Evolutionary conservation across 495 filamentous ascomycete genomes (phyloP).

Genomic region (Rostrohypoxylon terebratum): DNA sequence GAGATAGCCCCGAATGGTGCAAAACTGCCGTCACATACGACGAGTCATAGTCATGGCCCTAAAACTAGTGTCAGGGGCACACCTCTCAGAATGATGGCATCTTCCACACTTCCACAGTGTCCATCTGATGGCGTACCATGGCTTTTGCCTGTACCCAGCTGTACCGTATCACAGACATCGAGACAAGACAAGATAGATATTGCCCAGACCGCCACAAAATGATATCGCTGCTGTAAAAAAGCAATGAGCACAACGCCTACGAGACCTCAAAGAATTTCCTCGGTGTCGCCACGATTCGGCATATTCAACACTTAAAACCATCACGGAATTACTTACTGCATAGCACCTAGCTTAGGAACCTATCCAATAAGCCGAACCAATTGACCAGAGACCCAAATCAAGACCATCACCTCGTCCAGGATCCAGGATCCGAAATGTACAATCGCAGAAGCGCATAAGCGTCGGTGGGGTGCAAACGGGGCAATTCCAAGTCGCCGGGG

Average conservation of each 20-base stretch:
- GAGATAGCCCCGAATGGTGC: constrained; percentile 37
- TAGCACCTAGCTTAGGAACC: not conserved
- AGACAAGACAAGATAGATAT: constrained; percentile 22
- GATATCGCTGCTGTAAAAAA: constrained; percentile 10
- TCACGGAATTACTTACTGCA: no score
- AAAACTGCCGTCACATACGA: constrained; percentile 34
- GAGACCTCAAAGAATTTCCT: not conserved
- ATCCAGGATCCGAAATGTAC: not conserved
- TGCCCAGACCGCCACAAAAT: not conserved
- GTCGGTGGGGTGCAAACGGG: constrained; percentile 33
- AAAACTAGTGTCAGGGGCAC: constrained; percentile 43
- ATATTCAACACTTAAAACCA: not conserved
- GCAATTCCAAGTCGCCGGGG: constrained; percentile 39
- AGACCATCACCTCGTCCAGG: constrained; percentile 15
- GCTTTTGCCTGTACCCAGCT: constrained; percentile 33
- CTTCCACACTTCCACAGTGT: constrained; percentile 1
- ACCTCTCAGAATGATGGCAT: constrained; percentile 24
- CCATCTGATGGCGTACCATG: constrained; percentile 37
- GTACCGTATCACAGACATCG: constrained; percentile 17
- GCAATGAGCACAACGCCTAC: not conserved
- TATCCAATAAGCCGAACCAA: constrained; percentile 5
- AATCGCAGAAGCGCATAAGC: constrained; percentile 18
- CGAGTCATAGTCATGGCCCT: constrained; percentile 40
- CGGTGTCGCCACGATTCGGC: not conserved
- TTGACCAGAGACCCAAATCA: constrained; percentile 7